These are phyloP conservation scores for Cubamyces sp. DNA, from an alignment of 768 basidiomycete species.

Conservation along the genomic window DNA sequence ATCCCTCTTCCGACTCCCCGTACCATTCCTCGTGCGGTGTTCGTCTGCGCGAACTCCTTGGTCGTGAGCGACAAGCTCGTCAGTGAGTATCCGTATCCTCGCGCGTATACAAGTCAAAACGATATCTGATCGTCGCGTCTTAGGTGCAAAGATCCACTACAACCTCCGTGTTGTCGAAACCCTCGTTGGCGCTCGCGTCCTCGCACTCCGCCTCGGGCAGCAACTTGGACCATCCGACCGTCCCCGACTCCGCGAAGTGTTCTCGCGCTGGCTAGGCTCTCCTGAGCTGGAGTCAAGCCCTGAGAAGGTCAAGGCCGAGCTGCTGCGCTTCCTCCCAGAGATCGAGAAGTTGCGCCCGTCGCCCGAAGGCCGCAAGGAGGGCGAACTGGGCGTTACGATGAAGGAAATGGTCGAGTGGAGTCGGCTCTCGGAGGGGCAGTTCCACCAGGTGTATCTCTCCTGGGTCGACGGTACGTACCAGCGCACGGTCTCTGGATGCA, in stretches of 20 bases:
- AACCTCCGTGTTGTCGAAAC: constrained; percentile 94
- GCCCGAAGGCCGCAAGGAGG: constrained; percentile 27
- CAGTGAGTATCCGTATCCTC: constrained; percentile 17
- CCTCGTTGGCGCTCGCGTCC: constrained; percentile 74
- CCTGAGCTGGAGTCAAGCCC: constrained; percentile 43
- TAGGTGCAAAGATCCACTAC: constrained; percentile 76
- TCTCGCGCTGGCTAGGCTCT: constrained; percentile 51
- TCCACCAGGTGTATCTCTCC: constrained; percentile 71
- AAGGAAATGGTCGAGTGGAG: constrained; percentile 74
- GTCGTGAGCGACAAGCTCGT: constrained; percentile 79
- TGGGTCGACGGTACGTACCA: constrained; percentile 73
- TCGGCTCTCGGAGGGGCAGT: constrained; percentile 56
- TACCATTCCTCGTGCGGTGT: constrained; percentile 48
- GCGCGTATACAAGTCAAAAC: too few relatives aligned
- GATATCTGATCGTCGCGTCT: not conserved
- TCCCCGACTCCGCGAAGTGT: constrained; percentile 69
- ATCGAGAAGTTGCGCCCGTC: constrained; percentile 58
- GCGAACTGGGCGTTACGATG: constrained; percentile 64
- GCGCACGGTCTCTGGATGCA: not conserved
- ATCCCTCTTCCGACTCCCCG: constrained; percentile 60
- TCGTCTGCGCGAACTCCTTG: constrained; percentile 84
- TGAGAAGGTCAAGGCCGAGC: constrained; percentile 48
- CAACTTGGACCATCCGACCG: constrained; percentile 46
- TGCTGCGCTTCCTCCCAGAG: constrained; percentile 51
- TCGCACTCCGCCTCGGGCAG: constrained; percentile 63